A percentile compares a stretch with the other conserved stretches of the same genome.
Evolutionary conservation across 805 yeast species (phyloP).

Genomic region (Spathaspora arborariae): DNA sequence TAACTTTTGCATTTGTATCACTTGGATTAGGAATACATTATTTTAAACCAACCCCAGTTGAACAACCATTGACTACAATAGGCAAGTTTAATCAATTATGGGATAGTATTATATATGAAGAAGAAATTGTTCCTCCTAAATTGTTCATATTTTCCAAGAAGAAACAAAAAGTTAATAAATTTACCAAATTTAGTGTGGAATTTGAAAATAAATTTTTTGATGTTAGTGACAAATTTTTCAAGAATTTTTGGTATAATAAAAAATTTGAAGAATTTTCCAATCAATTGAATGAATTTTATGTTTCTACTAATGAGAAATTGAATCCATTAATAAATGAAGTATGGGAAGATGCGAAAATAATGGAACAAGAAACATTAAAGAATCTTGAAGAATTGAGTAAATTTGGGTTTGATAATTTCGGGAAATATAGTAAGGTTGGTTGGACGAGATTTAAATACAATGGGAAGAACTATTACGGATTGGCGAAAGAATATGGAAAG

Average conservation of each 20-base stretch:
- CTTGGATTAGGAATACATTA: background rate
- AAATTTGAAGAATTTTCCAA: background rate
- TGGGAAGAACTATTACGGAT: too few relatives aligned
- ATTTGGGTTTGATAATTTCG: background rate
- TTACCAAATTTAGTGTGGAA: background rate
- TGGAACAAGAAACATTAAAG: background rate
- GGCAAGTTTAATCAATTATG: slow-evolving; percentile 7
- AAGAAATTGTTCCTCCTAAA: background rate
- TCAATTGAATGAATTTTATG: background rate
- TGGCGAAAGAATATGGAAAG: too few relatives aligned
- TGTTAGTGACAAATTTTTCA: background rate
- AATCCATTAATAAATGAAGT: background rate
- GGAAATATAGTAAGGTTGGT: background rate
- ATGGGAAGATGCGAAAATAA: background rate
- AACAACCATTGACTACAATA: background rate
- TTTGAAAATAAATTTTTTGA: background rate
- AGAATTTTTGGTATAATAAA: background rate
- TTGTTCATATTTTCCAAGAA: slow-evolving; percentile 4
- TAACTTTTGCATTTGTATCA: background rate
- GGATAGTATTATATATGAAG: slow-evolving; percentile 11
- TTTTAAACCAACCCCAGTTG: background rate
- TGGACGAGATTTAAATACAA: background rate
- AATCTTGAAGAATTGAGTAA: background rate
- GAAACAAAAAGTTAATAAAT: slow-evolving; percentile 2
- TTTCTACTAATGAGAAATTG: background rate